Percentiles rank a stretch among this genome's conserved stretches.
Conservation (phyloP, 108 stramenopile species). For the Cyclostephanos tholiformis region DNA sequence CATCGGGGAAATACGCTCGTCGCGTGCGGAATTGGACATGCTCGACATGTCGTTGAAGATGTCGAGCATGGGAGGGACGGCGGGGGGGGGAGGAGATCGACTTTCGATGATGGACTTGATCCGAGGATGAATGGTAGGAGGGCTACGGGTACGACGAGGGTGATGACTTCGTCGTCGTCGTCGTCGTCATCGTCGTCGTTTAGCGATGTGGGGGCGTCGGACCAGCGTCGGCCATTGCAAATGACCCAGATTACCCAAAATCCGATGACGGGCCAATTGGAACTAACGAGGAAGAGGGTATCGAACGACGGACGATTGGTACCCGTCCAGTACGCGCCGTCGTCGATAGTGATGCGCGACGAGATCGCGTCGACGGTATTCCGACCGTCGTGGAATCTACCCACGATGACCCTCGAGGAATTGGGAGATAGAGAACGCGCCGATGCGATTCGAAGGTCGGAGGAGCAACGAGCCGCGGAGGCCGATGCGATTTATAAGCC, state of each 20-base stretch:
- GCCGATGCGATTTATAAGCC: constrained; percentile 50
- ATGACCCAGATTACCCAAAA: constrained; percentile 83
- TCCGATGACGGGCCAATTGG: constrained; percentile 65
- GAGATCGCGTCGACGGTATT: constrained; percentile 86
- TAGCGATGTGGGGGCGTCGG: too few relatives aligned
- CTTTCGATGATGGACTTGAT: not conserved
- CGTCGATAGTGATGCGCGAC: constrained; percentile 54
- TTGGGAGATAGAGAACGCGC: constrained; percentile 86
- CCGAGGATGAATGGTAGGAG: not conserved
- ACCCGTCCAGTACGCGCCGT: not conserved
- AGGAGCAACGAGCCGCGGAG: constrained; percentile 73
- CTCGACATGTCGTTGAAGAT: constrained; percentile 56
- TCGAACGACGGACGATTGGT: constrained; percentile 53
- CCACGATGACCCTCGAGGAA: constrained; percentile 95
- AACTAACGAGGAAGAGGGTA: constrained; percentile 74
- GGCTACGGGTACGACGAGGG: not conserved
- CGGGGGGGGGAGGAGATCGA: not conserved
- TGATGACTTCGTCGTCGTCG: not conserved
- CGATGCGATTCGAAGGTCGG: constrained; percentile 81
- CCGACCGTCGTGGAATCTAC: constrained; percentile 92
- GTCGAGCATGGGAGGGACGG: not conserved
- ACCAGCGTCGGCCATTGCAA: constrained; percentile 40
- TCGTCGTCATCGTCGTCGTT: too few relatives aligned
- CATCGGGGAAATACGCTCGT: constrained; percentile 67
- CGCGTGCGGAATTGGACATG: constrained; percentile 69